phyloP scores from a whole-genome alignment of 2,329 filamentous ascomycete genomes.

The Colletotrichum liriopes region DNA sequence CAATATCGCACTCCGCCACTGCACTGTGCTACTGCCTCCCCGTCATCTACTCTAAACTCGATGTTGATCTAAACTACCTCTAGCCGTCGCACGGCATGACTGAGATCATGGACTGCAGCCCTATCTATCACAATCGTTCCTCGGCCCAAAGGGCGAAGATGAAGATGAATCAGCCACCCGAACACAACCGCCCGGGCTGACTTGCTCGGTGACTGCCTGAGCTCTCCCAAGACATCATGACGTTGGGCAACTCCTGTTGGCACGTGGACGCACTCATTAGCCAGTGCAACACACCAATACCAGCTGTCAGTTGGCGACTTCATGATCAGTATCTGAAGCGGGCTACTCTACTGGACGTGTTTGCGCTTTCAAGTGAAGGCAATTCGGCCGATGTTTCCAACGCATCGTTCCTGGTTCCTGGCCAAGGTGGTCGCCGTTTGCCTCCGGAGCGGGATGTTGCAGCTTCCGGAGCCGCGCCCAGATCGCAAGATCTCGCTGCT shows the following conservation, averaged over 20 bases:
- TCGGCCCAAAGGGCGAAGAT: neutral
- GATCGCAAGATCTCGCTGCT: constrained; percentile 32
- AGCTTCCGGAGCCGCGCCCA: constrained; percentile 13
- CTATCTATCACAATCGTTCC: constrained; percentile 25
- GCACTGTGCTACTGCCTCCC: neutral
- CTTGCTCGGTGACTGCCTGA: constrained; percentile 19
- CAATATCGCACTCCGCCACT: constrained; percentile 4
- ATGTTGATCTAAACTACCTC: neutral
- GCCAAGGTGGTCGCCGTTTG: constrained; percentile 20
- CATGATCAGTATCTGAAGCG: neutral
- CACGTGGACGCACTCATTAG: constrained; percentile 28
- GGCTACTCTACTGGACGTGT: neutral
- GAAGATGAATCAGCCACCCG: neutral
- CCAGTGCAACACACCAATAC: constrained; percentile 31
- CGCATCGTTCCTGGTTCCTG: neutral
- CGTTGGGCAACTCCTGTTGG: constrained; percentile 9
- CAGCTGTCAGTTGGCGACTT: constrained; percentile 16
- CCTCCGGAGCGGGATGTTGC: constrained; percentile 31
- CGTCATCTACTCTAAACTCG: constrained; percentile 4
- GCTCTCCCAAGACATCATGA: constrained; percentile 24
- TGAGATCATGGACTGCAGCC: constrained; percentile 37
- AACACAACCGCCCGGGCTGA: neutral
- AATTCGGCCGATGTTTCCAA: neutral
- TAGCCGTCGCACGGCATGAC: constrained; percentile 22
- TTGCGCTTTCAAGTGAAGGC: constrained; percentile 12